Conservation (phyloP, 2,329 filamentous ascomycete species). For the Monilinia laxa region DNA sequence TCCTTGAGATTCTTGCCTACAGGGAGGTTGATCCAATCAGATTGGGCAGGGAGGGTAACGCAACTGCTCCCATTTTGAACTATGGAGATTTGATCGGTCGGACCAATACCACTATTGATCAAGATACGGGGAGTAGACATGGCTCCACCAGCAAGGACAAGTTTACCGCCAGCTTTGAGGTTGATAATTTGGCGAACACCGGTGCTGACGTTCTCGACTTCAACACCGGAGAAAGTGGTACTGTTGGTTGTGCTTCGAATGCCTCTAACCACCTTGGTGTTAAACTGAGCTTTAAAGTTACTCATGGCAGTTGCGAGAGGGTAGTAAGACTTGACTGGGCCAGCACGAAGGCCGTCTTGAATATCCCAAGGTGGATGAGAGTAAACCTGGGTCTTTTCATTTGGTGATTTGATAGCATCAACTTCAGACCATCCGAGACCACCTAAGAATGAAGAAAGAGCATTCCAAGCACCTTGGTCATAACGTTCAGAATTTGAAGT, state of each 20-base stretch:
- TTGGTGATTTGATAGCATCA: constrained; percentile 47
- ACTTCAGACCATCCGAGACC: constrained; percentile 56
- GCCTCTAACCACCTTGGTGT: constrained; percentile 63
- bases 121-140: constrained; percentile 36
- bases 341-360: constrained; percentile 60
- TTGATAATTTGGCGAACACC: constrained; percentile 41
- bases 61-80: constrained; percentile 32
- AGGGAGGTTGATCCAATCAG: constrained; percentile 57
- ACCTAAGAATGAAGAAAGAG: constrained; percentile 49
- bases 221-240: constrained; percentile 62
- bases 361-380: constrained; percentile 66
- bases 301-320: constrained; percentile 55
- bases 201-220: constrained; percentile 42
- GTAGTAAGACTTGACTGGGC: constrained; percentile 69
- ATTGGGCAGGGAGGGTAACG: constrained; percentile 45
- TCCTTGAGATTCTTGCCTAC: constrained; percentile 60
- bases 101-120: constrained; percentile 38
- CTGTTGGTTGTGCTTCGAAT: constrained; percentile 52
- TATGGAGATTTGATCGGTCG: constrained; percentile 42
- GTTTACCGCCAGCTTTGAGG: constrained; percentile 33
- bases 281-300: constrained; percentile 66
- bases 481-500: constrained; percentile 65
- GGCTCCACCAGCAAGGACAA: constrained; percentile 33
- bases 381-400: constrained; percentile 64
- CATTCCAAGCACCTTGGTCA: constrained; percentile 61